Base-by-base conservation (phyloP, 2,329 filamentous ascomycete genomes). In the Karstenula rhodostoma region DNA sequence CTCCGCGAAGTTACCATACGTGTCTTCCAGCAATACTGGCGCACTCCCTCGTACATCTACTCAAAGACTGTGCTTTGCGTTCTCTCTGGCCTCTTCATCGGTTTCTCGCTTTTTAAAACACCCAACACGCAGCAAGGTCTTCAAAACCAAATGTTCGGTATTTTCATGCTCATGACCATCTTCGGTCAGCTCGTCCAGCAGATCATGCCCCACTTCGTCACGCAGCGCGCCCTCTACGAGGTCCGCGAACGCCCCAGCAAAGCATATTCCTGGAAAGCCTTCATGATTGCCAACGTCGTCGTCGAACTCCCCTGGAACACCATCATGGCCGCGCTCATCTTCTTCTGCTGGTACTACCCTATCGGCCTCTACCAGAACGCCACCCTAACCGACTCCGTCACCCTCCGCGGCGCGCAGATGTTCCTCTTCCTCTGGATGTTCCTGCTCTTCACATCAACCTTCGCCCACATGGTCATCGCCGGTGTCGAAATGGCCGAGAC, bases 11-110 rank as follows among this genome's bases (percentile, higher is more conserved):
- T 92, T 58, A 85, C 87, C 19, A 76, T 85, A 66, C 92, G 93
- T 71, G 90, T 95, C 27, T 95, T 95, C 82, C 87, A 94, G 73
- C 93, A 96, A 77, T 96, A 95, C 84, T 96, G 93, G 93, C 90
- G 93, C 61, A 94, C 89, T 0, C 93, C 93, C 0, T 86, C 89
- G 5, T 96, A 96, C 81, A 94, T 97, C 77, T 96, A 94, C 81
- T 89, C 91, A 70, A 96, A 96, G 83, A 75, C 84, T 0, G 81
- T 84, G 1, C 87, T 96, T 19, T 92, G 89, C 73, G 80, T 85
- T 25, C 78, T 88, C 17, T 84, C 84, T 17, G 83, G 89, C 4
- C 84, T 96, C 13, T 96, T 94, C 76, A 91, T 95, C 70, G 92
- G 92, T 32, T 93, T 94, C 76, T 89, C 90, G 56, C 93, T 95